A percentile compares a stretch with the other conserved stretches of the same genome.
Conservation (phyloP, 2,329 filamentous ascomycete species). For the Blastomyces gilchristii region DNA sequence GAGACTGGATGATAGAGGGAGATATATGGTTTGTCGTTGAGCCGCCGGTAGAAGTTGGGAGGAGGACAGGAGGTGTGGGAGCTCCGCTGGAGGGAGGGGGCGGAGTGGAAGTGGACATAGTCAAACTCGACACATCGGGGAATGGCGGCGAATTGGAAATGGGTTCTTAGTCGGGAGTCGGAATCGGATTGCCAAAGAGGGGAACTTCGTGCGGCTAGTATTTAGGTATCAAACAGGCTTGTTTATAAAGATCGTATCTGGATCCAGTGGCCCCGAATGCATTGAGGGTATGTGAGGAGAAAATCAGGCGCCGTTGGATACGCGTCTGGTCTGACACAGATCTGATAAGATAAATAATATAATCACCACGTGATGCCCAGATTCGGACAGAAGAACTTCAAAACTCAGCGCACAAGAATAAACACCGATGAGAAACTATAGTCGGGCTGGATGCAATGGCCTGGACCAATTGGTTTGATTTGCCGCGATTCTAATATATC, state of each 20-base stretch:
- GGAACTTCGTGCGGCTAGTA: not conserved
- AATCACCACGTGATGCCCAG: not conserved
- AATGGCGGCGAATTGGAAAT: too few species aligned
- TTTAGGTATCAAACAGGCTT: not conserved
- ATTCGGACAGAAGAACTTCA: not conserved
- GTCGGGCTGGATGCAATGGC: not conserved
- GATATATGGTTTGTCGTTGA: not conserved
- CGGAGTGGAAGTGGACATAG: not conserved
- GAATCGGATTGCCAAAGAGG: not conserved
- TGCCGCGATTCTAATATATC: not conserved
- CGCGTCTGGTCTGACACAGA: not conserved
- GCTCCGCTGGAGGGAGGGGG: not conserved
- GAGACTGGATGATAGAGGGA: not conserved
- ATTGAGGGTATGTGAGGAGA: too few species aligned
- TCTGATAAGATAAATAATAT: slow-evolving; percentile 1
- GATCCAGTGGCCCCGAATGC: not conserved
- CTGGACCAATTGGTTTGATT: not conserved
- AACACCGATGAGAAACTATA: not conserved
- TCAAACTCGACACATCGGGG: not conserved
- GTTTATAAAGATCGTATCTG: not conserved
- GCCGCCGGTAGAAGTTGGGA: slow-evolving; percentile 5
- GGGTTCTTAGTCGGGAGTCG: not conserved
- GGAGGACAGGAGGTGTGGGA: slow-evolving; percentile 13
- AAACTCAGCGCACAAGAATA: not conserved
- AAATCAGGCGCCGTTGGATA: too few species aligned